phyloP scores from a whole-genome alignment of 169 alveolate genomes.

The Plasmodium gaboni region DNA sequence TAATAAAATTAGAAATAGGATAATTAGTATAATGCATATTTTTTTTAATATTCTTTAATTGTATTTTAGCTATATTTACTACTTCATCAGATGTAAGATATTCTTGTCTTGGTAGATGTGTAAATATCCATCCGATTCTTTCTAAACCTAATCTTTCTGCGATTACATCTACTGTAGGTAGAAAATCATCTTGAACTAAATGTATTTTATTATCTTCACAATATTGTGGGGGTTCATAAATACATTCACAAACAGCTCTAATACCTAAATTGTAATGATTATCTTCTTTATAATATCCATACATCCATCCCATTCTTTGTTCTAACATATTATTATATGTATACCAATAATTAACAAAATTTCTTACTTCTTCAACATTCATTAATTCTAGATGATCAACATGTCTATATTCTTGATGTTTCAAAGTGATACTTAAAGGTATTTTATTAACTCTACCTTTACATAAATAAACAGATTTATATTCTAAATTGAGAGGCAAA shows the following conservation, averaged over 20 bases:
- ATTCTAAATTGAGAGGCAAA: constrained; percentile 79
- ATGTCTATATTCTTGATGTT: constrained; percentile 96
- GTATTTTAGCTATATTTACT: constrained; percentile 83
- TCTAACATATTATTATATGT: constrained; percentile 88
- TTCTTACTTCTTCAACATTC: constrained; percentile 95
- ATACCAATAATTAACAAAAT: constrained; percentile 95
- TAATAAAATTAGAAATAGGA: constrained; percentile 85
- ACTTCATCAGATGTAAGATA: constrained; percentile 95
- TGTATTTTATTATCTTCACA: constrained; percentile 85
- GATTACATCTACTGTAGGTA: constrained; percentile 90
- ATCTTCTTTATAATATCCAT: constrained; percentile 98
- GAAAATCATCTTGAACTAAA: constrained; percentile 81
- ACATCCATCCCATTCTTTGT: constrained; percentile 97
- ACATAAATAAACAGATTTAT: constrained; percentile 17
- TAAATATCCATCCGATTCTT: constrained; percentile 96
- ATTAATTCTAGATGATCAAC: constrained; percentile 97
- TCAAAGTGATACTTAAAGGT: constrained; percentile 96
- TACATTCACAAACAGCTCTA: constrained; percentile 97
- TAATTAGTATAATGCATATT: constrained; percentile 88
- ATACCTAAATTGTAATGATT: constrained; percentile 97
- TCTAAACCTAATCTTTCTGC: constrained; percentile 96
- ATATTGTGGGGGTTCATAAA: constrained; percentile 97
- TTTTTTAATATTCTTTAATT: constrained; percentile 66
- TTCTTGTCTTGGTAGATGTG: constrained; percentile 95
- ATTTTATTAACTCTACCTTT: constrained; percentile 78